Evolutionary conservation across 495 filamentous ascomycete genomes (phyloP).

Genomic region (Xeromyces bisporus): DNA sequence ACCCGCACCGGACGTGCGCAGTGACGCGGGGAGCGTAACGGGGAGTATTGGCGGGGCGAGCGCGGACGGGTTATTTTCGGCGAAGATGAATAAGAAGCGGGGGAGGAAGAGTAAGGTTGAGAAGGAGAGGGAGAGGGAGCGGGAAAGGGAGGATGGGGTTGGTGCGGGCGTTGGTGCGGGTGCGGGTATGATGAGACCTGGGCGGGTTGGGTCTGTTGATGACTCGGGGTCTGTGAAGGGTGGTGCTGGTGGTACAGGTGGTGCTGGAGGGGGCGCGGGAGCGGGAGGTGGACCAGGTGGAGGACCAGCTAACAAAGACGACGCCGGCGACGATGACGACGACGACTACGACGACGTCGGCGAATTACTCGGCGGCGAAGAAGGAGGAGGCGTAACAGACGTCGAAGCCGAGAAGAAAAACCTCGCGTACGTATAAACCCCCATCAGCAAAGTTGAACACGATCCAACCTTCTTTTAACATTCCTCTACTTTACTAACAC

Average conservation of each 20-base stretch:
- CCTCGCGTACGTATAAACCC: constrained; percentile 40
- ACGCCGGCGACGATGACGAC: constrained; percentile 47
- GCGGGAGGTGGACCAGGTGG: too few relatives aligned
- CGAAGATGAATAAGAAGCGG: constrained; percentile 39
- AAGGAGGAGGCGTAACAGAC: constrained; percentile 41
- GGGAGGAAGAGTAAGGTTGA: constrained; percentile 47
- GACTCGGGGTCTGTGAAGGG: constrained; percentile 27
- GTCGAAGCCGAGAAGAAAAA: constrained; percentile 57
- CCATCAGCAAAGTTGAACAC: too few relatives aligned
- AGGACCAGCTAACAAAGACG: too few relatives aligned
- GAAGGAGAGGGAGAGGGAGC: constrained; percentile 25
- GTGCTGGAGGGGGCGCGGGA: constrained; percentile 14
- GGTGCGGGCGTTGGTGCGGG: constrained; percentile 30
- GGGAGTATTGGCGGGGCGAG: constrained; percentile 41
- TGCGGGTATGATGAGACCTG: constrained; percentile 25
- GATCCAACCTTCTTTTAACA: too few relatives aligned
- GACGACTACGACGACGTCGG: constrained; percentile 50
- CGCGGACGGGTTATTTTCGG: constrained; percentile 26
- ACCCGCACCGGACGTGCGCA: constrained; percentile 51
- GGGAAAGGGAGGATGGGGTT: constrained; percentile 26
- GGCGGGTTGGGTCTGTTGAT: constrained; percentile 27
- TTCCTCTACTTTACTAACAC: too few relatives aligned
- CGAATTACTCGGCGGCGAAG: constrained; percentile 41
- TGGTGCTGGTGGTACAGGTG: constrained; percentile 20
- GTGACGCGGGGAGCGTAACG: constrained; percentile 50